A percentile compares a stretch with the other conserved stretches of the same genome.
These are phyloP conservation scores for Chaetoceros muelleri DNA, from an alignment of 108 stramenopile species.

Conservation along the genomic window DNA sequence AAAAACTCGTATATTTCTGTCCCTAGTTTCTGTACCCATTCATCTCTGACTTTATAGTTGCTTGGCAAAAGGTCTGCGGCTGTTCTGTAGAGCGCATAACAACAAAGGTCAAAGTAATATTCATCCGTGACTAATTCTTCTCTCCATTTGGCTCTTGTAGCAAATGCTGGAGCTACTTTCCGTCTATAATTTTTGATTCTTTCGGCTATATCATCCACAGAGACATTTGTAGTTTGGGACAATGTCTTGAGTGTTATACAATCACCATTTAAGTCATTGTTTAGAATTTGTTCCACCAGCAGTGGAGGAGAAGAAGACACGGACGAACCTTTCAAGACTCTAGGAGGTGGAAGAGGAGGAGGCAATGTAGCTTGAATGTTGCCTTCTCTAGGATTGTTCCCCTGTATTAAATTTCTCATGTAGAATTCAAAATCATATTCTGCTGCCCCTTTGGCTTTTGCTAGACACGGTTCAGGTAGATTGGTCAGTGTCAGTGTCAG, in stretches of 20 bases:
- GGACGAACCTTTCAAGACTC: constrained; percentile 20
- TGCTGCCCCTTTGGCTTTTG: constrained; percentile 53
- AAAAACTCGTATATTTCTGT: constrained; percentile 9
- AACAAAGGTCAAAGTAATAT: constrained; percentile 74
- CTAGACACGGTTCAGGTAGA: too few relatives aligned
- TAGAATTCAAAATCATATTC: constrained; percentile 82
- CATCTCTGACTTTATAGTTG: constrained; percentile 44
- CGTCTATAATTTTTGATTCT: constrained; percentile 16
- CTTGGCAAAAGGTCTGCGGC: constrained; percentile 41
- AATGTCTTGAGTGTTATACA: constrained; percentile 31
- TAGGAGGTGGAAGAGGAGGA: constrained; percentile 36
- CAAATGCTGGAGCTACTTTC: constrained; percentile 36
- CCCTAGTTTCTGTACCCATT: constrained; percentile 48
- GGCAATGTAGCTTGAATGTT: constrained; percentile 36
- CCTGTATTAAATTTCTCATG: constrained; percentile 58
- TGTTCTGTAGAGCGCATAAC: constrained; percentile 70
- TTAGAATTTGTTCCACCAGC: constrained; percentile 37
- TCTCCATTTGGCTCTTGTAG: constrained; percentile 38
- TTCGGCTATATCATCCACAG: constrained; percentile 8
- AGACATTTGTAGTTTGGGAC: constrained; percentile 8
- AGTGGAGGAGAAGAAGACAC: too few relatives aligned
- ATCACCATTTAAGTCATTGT: constrained; percentile 28
- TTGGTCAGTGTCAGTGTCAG: too few relatives aligned
- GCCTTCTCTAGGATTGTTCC: constrained; percentile 55
- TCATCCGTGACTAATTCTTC: constrained; percentile 46